phyloP scores from a whole-genome alignment of 2,329 filamentous ascomycete species.

The Cladobotryum protrusum region DNA sequence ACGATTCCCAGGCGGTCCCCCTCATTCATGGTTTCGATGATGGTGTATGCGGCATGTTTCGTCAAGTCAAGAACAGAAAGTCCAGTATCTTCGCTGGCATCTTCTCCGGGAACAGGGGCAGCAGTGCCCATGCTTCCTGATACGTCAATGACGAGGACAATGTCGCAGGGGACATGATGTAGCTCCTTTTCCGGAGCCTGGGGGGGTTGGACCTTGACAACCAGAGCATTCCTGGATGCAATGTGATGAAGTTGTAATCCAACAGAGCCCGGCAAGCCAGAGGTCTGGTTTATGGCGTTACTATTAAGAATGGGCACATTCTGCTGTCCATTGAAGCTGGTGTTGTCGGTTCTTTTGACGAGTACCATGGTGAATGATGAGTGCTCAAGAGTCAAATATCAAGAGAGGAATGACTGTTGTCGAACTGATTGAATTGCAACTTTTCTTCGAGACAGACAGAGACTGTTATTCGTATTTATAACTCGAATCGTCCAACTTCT shows the following conservation, averaged over 20 bases:
- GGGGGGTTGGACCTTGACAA: slow-evolving; percentile 43
- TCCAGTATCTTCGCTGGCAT: slow-evolving; percentile 41
- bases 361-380: not conserved
- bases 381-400: not conserved
- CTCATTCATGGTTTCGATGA: slow-evolving; percentile 50
- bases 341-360: not conserved
- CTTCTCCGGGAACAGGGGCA: slow-evolving; percentile 42
- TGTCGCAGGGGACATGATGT: slow-evolving; percentile 48
- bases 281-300: not conserved
- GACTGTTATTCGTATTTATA: too few species aligned
- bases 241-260: slow-evolving; percentile 36
- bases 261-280: not conserved
- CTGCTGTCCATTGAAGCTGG: not conserved
- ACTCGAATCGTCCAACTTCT: too few species aligned
- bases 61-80: slow-evolving; percentile 52
- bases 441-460: too few species aligned
- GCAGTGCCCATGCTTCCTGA: slow-evolving; percentile 48
- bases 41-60: slow-evolving; percentile 54
- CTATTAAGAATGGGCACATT: slow-evolving; percentile 1
- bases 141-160: slow-evolving; percentile 57
- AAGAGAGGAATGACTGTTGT: too few species aligned
- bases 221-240: slow-evolving; percentile 31
- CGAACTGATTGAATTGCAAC: too few species aligned
- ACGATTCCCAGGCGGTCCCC: slow-evolving; percentile 52
- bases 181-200: slow-evolving; percentile 22